Conservation (phyloP, 2,329 filamentous ascomycete genomes). For the Pseudopithomyces chartarum region DNA sequence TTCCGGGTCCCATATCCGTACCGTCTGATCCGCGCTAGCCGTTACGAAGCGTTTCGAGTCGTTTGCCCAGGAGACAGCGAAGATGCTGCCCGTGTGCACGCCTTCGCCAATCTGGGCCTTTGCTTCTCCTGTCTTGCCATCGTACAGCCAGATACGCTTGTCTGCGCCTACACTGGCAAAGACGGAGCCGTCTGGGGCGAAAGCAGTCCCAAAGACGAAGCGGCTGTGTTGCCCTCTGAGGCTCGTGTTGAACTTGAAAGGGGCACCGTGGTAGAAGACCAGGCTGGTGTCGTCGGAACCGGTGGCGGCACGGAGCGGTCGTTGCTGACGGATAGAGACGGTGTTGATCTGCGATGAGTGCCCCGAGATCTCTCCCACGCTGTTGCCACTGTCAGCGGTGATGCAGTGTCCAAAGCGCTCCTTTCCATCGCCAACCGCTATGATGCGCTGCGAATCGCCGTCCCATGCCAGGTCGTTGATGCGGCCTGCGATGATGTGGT, state of each 20-base stretch:
- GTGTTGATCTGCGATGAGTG: conserved; percentile 91
- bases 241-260: conserved; percentile 95
- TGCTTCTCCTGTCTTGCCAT: conserved; percentile 91
- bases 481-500: conserved; percentile 88
- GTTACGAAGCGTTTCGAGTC: conserved; percentile 89
- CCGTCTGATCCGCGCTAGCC: conserved; percentile 90
- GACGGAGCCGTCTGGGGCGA: conserved; percentile 82
- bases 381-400: conserved; percentile 89
- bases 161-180: conserved; percentile 94
- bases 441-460: conserved; percentile 93
- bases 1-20: conserved; percentile 92
- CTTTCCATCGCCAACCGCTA: conserved; percentile 93
- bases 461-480: conserved; percentile 99
- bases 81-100: conserved; percentile 91
- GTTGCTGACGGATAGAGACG: conserved; percentile 85
- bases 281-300: conserved; percentile 87
- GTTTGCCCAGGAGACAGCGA: conserved; percentile 85
- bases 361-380: conserved; percentile 89
- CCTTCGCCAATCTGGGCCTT: conserved; percentile 77
- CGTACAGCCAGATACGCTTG: conserved; percentile 88
- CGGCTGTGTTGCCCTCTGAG: conserved; percentile 79
- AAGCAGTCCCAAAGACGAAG: conserved; percentile 85
- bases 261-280: conserved; percentile 91
- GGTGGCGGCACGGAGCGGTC: conserved; percentile 89
- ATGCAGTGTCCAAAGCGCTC: conserved; percentile 94